Percentiles rank a stretch among this genome's conserved stretches.
Evolutionary conservation across 139 green algal genomes (phyloP).

Genomic region (Nannochloris sp.): DNA sequence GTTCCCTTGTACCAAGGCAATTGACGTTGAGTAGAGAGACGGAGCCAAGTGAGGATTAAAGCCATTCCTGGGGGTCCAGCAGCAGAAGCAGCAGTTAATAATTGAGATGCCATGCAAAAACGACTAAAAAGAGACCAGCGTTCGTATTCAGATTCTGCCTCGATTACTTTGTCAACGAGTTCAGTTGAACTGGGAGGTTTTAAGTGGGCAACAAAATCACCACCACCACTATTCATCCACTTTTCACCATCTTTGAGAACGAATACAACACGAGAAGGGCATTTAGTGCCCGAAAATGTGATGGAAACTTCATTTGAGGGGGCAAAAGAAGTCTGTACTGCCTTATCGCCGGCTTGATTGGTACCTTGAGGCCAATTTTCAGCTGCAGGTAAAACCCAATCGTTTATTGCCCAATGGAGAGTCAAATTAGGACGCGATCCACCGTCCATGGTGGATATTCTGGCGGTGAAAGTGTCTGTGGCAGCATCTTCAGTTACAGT

Average conservation of each 20-base stretch:
- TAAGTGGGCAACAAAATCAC: conserved; percentile 52
- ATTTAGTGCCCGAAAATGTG: conserved; percentile 31
- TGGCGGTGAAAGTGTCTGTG: neutral
- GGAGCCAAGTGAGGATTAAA: conserved; percentile 74
- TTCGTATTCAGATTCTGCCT: conserved; percentile 42
- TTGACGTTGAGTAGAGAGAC: conserved; percentile 56
- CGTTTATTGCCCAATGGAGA: conserved; percentile 73
- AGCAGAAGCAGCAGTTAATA: conserved; percentile 47
- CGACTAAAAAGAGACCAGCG: conserved; percentile 70
- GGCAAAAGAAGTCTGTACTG: conserved; percentile 52
- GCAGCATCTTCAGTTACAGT: neutral
- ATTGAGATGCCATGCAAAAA: conserved; percentile 54
- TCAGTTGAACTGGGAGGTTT: conserved; percentile 36
- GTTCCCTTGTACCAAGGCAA: conserved; percentile 62
- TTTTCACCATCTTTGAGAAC: conserved; percentile 56
- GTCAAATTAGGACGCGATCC: conserved; percentile 12
- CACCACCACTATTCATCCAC: conserved; percentile 54
- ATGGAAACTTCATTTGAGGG: conserved; percentile 30
- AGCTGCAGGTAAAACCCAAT: conserved; percentile 52
- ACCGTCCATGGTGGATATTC: neutral
- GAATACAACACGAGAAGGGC: conserved; percentile 51
- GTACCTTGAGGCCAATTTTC: conserved; percentile 22
- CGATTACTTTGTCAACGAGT: conserved; percentile 28
- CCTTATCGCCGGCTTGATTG: conserved; percentile 34
- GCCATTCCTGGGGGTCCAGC: conserved; percentile 54